A percentile compares a stretch with the other conserved stretches of the same genome.
Conservation (phyloP, 192 early-diverging fungal genomes). For the Neocallimastix lanati region DNA sequence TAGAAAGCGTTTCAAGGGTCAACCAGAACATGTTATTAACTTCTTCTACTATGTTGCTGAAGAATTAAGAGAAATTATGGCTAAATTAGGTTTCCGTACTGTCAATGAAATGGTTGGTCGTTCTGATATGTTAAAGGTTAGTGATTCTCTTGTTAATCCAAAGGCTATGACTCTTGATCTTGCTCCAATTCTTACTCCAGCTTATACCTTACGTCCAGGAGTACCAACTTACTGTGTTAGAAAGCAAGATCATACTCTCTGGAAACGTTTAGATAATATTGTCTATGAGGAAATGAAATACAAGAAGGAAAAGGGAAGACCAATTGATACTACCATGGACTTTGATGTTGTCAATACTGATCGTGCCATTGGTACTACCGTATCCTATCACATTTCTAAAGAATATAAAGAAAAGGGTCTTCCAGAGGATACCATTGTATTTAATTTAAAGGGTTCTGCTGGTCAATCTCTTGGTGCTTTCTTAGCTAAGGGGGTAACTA, state of each 20-base stretch:
- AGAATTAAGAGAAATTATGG: slow-evolving; percentile 84
- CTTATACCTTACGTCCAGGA: slow-evolving; percentile 65
- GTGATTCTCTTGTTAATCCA: slow-evolving; percentile 47
- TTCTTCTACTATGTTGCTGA: slow-evolving; percentile 97
- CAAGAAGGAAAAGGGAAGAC: slow-evolving; percentile 35
- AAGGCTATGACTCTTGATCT: slow-evolving; percentile 81
- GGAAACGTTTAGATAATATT: slow-evolving; percentile 69
- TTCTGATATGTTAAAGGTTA: slow-evolving; percentile 65
- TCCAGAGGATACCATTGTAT: slow-evolving; percentile 68
- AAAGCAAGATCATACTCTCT: slow-evolving; percentile 77
- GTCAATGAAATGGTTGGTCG: slow-evolving; percentile 94
- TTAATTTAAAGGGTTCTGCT: slow-evolving; percentile 75
- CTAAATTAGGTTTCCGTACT: slow-evolving; percentile 75
- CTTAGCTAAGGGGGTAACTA: slow-evolving; percentile 67
- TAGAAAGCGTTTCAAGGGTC: slow-evolving; percentile 82
- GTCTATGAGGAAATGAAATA: slow-evolving; percentile 67
- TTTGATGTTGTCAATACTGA: slow-evolving; percentile 74
- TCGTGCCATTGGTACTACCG: slow-evolving; percentile 78
- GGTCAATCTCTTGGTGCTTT: slow-evolving; percentile 95
- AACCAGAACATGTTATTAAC: slow-evolving; percentile 93
- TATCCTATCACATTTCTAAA: slow-evolving; percentile 76
- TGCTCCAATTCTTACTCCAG: slow-evolving; percentile 70
- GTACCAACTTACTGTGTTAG: slow-evolving; percentile 64
- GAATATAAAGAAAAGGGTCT: slow-evolving; percentile 60
- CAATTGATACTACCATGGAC: slow-evolving; percentile 19